Conservation (phyloP, 768 basidiomycete genomes). For the Pulveroboletus sp. region DNA sequence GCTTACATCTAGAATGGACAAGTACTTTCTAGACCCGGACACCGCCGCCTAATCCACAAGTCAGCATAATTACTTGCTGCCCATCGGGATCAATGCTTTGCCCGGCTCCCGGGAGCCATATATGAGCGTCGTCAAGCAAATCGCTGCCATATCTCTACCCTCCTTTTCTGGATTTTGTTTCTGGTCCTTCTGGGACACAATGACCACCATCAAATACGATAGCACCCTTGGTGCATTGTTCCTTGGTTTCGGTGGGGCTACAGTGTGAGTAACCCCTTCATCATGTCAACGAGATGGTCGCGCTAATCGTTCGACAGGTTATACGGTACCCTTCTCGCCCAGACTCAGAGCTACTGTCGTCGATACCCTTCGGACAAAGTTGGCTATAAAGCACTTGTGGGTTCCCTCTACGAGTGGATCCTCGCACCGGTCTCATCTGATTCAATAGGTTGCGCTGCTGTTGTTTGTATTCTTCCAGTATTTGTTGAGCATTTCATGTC, state of each 20-base stretch:
- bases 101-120: too few relatives aligned
- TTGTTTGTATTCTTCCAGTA: constrained; percentile 25
- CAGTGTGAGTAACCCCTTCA: constrained; percentile 20
- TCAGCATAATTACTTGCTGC: too few relatives aligned
- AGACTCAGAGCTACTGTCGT: constrained; percentile 51
- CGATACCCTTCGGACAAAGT: constrained; percentile 50
- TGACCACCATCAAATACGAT: constrained; percentile 26
- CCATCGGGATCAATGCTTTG: too few relatives aligned
- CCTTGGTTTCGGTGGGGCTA: constrained; percentile 51
- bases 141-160: too few relatives aligned
- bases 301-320: constrained; percentile 32
- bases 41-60: too few relatives aligned
- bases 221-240: constrained; percentile 59
- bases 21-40: too few relatives aligned
- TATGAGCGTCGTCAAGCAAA: too few relatives aligned
- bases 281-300: not conserved
- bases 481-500: not conserved
- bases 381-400: constrained; percentile 48
- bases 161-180: not conserved
- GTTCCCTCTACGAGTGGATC: constrained; percentile 15
- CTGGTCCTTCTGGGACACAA: constrained; percentile 7
- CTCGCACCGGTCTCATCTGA: not conserved
- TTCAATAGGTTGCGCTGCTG: constrained; percentile 29
- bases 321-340: constrained; percentile 52
- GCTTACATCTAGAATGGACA: too few relatives aligned